These are phyloP conservation scores for Aethionema arabicum DNA, from an alignment of 345 rosid species.

Conservation along the genomic window DNA sequence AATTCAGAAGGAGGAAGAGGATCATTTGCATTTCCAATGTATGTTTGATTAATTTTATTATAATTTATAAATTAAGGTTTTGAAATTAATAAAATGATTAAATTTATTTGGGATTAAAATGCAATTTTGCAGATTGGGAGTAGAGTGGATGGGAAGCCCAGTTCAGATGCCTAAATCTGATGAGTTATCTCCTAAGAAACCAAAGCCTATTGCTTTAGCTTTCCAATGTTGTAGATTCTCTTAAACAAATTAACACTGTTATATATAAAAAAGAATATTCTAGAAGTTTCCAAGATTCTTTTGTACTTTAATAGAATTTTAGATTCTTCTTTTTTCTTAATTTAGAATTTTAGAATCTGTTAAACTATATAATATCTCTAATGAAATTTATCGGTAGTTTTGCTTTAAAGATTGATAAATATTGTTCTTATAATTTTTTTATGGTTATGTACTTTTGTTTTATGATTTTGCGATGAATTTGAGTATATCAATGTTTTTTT, in stretches of 20 bases:
- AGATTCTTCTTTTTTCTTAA: too few relatives aligned
- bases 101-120: neutral
- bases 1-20: conserved; percentile 55
- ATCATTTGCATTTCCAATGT: conserved; percentile 80
- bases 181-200: conserved; percentile 47
- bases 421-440: too few relatives aligned
- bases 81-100: neutral
- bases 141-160: conserved; percentile 76
- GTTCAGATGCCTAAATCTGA: conserved; percentile 66
- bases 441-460: too few relatives aligned
- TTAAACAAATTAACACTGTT: too few relatives aligned
- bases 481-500: too few relatives aligned
- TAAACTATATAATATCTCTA: too few relatives aligned
- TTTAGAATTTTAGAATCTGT: too few relatives aligned
- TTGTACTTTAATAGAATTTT: too few relatives aligned
- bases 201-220: conserved; percentile 39
- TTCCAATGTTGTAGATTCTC: conserved; percentile 62
- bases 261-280: neutral
- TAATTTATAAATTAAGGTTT: neutral
- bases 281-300: conserved; percentile 5
- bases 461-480: too few relatives aligned
- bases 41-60: conserved; percentile 20
- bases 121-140: conserved; percentile 51
- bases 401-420: too few relatives aligned
- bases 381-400: too few relatives aligned